Conservation (phyloP, 305 asterid species). For the Ajuga reptans region DNA sequence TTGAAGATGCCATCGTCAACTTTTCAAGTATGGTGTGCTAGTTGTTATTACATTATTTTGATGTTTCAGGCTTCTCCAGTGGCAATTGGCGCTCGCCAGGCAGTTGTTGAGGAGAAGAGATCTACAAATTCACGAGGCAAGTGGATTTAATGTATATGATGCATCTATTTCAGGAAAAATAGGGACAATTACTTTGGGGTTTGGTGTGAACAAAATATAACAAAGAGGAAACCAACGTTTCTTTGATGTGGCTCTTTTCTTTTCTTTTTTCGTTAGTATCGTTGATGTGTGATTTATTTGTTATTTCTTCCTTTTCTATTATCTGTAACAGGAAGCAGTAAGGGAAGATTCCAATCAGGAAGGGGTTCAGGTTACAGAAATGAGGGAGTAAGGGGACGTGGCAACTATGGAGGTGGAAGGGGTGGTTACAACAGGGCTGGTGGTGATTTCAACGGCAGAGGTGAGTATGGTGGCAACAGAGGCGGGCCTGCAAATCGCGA, state of each 20-base stretch:
- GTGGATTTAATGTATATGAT: constrained; percentile 14
- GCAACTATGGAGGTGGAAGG: constrained; percentile 61
- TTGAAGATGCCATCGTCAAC: background rate
- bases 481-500: constrained; percentile 50
- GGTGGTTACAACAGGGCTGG: constrained; percentile 38
- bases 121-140: constrained; percentile 79
- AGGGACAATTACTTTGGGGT: no score
- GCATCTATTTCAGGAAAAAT: no score
- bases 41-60: background rate
- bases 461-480: constrained; percentile 47
- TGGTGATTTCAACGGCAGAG: constrained; percentile 50
- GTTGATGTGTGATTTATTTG: no score
- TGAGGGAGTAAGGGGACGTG: constrained; percentile 69
- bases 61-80: constrained; percentile 74
- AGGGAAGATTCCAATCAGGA: constrained; percentile 60
- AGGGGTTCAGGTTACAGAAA: constrained; percentile 67
- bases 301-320: no score
- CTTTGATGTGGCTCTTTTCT: no score
- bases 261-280: no score
- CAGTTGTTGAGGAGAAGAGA: constrained; percentile 72
- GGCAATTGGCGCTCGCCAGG: constrained; percentile 51
- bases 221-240: no score
- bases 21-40: background rate
- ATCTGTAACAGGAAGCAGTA: constrained; percentile 34
- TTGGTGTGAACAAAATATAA: no score